Evolutionary conservation across 106 monocot species (phyloP).

Genomic region (Allium cepa): DNA sequence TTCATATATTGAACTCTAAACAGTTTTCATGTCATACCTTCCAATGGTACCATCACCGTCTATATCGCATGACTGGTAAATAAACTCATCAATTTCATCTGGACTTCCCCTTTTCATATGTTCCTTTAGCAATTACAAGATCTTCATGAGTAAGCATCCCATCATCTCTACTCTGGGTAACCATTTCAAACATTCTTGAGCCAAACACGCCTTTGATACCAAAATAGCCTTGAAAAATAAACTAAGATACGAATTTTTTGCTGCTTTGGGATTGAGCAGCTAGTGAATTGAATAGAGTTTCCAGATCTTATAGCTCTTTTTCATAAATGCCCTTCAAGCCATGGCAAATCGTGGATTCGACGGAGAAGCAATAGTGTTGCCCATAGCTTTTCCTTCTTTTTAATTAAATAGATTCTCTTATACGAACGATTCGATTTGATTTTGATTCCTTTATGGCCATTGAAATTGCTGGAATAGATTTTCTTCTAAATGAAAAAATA

Average conservation of each 20-base stretch:
- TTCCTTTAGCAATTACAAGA: slow-evolving; percentile 64
- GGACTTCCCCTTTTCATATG: slow-evolving; percentile 73
- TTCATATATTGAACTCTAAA: slow-evolving; percentile 55
- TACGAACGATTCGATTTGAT: too few relatives aligned
- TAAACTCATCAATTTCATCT: too few relatives aligned
- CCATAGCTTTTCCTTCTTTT: slow-evolving; percentile 28
- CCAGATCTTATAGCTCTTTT: slow-evolving; percentile 63
- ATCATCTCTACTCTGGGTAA: slow-evolving; percentile 46
- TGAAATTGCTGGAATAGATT: too few relatives aligned
- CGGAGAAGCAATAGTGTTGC: slow-evolving; percentile 60
- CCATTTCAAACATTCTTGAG: slow-evolving; percentile 52
- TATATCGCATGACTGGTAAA: slow-evolving; percentile 72
- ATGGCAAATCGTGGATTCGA: slow-evolving; percentile 31
- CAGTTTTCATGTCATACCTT: slow-evolving; percentile 86
- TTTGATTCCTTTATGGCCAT: too few relatives aligned
- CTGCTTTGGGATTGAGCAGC: slow-evolving; percentile 60
- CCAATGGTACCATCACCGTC: slow-evolving; percentile 46
- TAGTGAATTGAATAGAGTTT: slow-evolving; percentile 60
- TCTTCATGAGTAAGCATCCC: slow-evolving; percentile 70
- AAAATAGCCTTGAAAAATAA: slow-evolving; percentile 54
- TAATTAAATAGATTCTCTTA: too few relatives aligned
- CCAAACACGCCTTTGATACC: slow-evolving; percentile 45
- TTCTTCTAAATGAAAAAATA: too few relatives aligned
- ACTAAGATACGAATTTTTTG: slow-evolving; percentile 40
- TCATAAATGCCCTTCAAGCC: slow-evolving; percentile 72